Evolutionary conservation across 2,329 filamentous ascomycete species (phyloP), one percentile per base, ranked within the genome.

Genomic region (Capronia coronata): DNA sequence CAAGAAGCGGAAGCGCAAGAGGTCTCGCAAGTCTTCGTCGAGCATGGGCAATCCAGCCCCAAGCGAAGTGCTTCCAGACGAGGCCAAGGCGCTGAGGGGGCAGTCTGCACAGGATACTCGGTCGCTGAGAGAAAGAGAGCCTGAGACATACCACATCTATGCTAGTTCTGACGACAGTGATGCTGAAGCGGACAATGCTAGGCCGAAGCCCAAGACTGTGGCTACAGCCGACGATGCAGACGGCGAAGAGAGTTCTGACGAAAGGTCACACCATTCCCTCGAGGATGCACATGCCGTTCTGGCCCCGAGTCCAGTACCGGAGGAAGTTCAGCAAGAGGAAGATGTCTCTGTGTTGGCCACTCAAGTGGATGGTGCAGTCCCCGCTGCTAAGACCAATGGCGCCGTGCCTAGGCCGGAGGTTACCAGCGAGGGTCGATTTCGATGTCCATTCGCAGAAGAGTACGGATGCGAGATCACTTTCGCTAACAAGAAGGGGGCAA

Each of bases 71-170:
- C 11, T 30, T 23, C 23, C 16, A 14, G 29, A 22, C 16, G 9
- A 27, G 5, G 43, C 37, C 9, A 37, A 32, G n/a, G 14, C 19
- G 3, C 7, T 29, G 14, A 23, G 14, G n/a, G 21, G 35, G 10
- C 5, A 19, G 16, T 3, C 34, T 6, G n/a, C 18, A 19, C 14
- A 37, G 13, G 34, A 37, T 9, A 43, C 13, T 37, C 52, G 45
- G 27, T 27, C 34, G n/a, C 19, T 59, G 4, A 44, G 40, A 35
- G 52, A 57, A 27, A 44, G 47, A 41, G 58, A 60, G 25, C 56
- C 58, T 2, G 58, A 60, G 46, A 51, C 55, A 11, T 57, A 59
- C 43, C 46, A 52, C 32, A 56, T 55, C 7, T 58, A 60, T 48
- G 56, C 51, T 13, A 46, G 39, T 8, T 52, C 52, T 5, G 52